Evolutionary conservation across 345 rosid species (phyloP).

Genomic region (Eucalyptus sideroxylon): DNA sequence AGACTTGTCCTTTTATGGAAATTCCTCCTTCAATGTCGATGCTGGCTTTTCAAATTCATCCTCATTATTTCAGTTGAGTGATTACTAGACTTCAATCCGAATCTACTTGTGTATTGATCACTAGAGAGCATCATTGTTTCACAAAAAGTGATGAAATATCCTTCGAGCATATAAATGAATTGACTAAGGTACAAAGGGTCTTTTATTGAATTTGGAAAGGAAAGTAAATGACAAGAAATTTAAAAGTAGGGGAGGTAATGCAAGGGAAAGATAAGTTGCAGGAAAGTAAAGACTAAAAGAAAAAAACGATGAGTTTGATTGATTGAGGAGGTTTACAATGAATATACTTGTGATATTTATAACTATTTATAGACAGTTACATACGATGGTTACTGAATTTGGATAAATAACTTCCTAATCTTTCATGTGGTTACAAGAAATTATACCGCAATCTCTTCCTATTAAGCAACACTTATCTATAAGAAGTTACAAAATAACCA

Average conservation of each 20-base stretch:
- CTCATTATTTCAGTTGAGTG: background rate
- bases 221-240: too few species aligned
- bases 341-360: too few species aligned
- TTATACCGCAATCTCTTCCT: fast-evolving
- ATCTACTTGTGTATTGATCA: background rate
- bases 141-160: too few species aligned
- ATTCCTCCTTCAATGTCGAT: background rate
- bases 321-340: too few species aligned
- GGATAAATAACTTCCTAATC: too few species aligned
- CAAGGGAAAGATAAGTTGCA: too few species aligned
- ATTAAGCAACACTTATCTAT: background rate
- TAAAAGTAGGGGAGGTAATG: too few species aligned
- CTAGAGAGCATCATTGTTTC: background rate
- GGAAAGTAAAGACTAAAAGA: fast-evolving
- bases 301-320: too few species aligned
- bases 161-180: too few species aligned
- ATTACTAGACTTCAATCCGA: background rate
- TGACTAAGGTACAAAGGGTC: fast-evolving
- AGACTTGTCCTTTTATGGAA: background rate
- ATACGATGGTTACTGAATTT: too few species aligned
- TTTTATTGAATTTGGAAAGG: too few species aligned
- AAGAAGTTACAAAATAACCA: background rate
- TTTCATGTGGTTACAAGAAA: fast-evolving
- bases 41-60: background rate
- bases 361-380: fast-evolving